These are phyloP conservation scores for Ogataea glucozyma DNA, from an alignment of 805 yeast species.

Conservation along the genomic window DNA sequence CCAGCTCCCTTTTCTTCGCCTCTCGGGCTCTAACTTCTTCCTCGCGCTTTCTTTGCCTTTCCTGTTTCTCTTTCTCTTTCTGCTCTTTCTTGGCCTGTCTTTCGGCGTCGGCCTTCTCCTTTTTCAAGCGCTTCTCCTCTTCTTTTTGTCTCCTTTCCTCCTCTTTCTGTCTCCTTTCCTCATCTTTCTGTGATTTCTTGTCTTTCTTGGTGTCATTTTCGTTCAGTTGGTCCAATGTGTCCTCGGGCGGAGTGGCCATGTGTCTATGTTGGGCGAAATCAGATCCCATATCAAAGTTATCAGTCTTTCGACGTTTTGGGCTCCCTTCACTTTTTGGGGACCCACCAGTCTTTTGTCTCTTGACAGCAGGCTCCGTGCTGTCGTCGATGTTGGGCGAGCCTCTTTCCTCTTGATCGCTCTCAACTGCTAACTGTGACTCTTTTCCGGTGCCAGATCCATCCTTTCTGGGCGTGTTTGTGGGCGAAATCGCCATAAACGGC, in stretches of 20 bases:
- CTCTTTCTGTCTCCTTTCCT: constrained; percentile 5
- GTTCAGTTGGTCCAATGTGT: constrained; percentile 2
- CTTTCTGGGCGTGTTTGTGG: constrained; percentile 21
- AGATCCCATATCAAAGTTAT: neutral
- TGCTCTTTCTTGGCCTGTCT: constrained; percentile 31
- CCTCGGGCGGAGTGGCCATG: constrained; percentile 9
- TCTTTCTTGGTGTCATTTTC: constrained; percentile 8
- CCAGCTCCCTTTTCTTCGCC: constrained; percentile 37
- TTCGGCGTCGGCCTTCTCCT: constrained; percentile 32
- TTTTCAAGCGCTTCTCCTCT: constrained; percentile 21
- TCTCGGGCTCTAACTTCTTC: constrained; percentile 33
- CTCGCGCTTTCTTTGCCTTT: constrained; percentile 28
- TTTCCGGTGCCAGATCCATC: constrained; percentile 2
- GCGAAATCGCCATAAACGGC: constrained; percentile 18
- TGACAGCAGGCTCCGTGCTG: neutral
- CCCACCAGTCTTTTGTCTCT: neutral
- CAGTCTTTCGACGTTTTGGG: neutral
- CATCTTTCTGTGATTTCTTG: constrained; percentile 4
- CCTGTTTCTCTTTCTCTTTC: constrained; percentile 30
- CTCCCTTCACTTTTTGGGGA: too few species aligned
- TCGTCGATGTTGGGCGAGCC: too few species aligned
- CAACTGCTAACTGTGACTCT: neutral
- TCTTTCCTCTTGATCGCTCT: neutral
- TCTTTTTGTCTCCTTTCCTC: constrained; percentile 8
- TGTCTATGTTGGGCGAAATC: too few species aligned